A percentile compares a stretch with the other conserved stretches of the same genome.
phyloP scores from a whole-genome alignment of 2,329 filamentous ascomycete genomes.

The Plenodomus lindquistii region DNA sequence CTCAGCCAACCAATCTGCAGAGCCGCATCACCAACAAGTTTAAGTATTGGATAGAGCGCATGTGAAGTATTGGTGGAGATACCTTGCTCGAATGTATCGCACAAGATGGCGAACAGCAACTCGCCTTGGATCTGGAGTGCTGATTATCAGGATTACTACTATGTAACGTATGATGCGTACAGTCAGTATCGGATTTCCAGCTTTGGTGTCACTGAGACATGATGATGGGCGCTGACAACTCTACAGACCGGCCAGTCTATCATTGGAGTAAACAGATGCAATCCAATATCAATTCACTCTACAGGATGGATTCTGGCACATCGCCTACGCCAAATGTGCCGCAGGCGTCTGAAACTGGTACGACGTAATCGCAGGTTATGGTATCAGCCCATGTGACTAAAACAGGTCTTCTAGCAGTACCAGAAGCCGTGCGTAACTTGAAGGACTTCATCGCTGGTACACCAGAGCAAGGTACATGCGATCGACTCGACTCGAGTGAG shows the following conservation, averaged over 20 bases:
- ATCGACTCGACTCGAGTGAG: slow-evolving; percentile 9
- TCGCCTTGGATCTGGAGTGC: slow-evolving; percentile 11
- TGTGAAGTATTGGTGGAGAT: no score
- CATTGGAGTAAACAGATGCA: neutral
- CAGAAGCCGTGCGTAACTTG: neutral
- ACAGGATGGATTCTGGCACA: neutral
- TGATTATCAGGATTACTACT: slow-evolving; percentile 7
- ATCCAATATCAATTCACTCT: neutral
- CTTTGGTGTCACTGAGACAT: neutral
- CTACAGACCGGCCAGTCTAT: neutral
- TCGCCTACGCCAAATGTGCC: neutral
- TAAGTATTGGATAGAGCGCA: no score
- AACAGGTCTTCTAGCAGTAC: neutral
- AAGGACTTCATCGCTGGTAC: neutral
- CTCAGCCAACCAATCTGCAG: no score
- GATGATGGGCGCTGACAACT: neutral
- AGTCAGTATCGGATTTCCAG: neutral
- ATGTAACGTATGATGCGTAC: slow-evolving; percentile 1
- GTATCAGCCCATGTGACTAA: neutral
- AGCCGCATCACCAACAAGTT: neutral
- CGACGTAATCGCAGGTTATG: no score
- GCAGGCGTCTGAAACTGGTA: neutral
- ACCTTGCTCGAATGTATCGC: neutral
- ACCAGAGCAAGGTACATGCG: slow-evolving; percentile 8
- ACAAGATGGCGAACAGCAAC: slow-evolving; percentile 4